Conservation (phyloP, 768 basidiomycete genomes). For the Suillus fuscotomentosus region DNA sequence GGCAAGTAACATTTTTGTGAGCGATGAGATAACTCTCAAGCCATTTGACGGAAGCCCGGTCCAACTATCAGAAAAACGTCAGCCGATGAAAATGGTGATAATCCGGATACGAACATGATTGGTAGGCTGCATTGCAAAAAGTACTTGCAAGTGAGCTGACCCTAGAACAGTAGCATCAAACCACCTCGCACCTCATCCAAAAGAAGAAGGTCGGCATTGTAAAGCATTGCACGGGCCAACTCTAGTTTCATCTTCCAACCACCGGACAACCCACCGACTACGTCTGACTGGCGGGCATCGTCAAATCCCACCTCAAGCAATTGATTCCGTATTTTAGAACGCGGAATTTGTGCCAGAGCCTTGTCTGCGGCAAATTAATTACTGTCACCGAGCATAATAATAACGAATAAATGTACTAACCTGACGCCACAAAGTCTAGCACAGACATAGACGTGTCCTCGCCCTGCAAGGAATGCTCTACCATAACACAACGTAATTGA, state of each 20-base stretch:
- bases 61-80: constrained; percentile 48
- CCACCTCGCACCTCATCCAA: constrained; percentile 69
- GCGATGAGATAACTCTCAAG: constrained; percentile 83
- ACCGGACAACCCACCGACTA: constrained; percentile 88
- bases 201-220: constrained; percentile 83
- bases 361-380: constrained; percentile 49
- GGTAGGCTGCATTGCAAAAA: constrained; percentile 60
- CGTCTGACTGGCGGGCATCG: constrained; percentile 77
- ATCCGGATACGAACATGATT: constrained; percentile 68
- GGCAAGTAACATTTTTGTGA: constrained; percentile 82
- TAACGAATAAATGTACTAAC: constrained; percentile 37
- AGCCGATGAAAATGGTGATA: constrained; percentile 18
- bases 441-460: constrained; percentile 84
- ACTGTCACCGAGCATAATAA: constrained; percentile 5
- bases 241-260: constrained; percentile 99
- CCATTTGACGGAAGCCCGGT: constrained; percentile 86
- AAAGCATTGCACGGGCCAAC: constrained; percentile 93
- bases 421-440: constrained; percentile 86
- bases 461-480: constrained; percentile 94
- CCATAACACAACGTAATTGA: constrained; percentile 89
- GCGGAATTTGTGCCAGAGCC: constrained; percentile 58
- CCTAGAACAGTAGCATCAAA: constrained; percentile 4
- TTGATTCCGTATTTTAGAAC: constrained; percentile 73
- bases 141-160: constrained; percentile 4
- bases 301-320: constrained; percentile 90